These are phyloP conservation scores for Pythium diclinum DNA, from an alignment of 352 stramenopile species.

Conservation along the genomic window DNA sequence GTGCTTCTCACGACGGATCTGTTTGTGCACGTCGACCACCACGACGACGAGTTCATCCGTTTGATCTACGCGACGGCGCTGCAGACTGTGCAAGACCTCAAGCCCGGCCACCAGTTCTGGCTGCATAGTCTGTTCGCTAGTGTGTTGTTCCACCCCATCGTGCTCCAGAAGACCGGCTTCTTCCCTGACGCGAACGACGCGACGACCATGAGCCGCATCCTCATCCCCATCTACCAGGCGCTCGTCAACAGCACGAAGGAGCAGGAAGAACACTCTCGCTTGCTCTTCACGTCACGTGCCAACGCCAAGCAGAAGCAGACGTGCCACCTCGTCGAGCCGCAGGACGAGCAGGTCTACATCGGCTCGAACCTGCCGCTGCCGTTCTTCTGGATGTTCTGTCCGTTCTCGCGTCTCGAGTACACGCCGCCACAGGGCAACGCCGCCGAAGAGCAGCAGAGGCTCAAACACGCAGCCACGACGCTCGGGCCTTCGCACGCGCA, in stretches of 20 bases:
- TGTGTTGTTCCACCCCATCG: constrained; percentile 44
- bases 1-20: constrained; percentile 19
- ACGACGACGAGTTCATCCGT: constrained; percentile 36
- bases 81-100: constrained; percentile 37
- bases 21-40: constrained; percentile 14
- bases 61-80: constrained; percentile 41
- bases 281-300: constrained; percentile 28
- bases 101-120: constrained; percentile 48
- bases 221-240: constrained; percentile 68
- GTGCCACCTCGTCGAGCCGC: constrained; percentile 55
- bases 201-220: constrained; percentile 40
- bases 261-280: constrained; percentile 51
- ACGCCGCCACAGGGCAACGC: constrained; percentile 17
- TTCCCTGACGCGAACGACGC: constrained; percentile 46
- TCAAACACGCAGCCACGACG: constrained; percentile 15
- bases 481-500: constrained; percentile 39
- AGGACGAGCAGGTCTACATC: constrained; percentile 49
- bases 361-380: constrained; percentile 58
- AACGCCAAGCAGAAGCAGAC: constrained; percentile 38
- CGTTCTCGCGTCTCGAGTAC: constrained; percentile 68
- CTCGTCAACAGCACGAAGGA: constrained; percentile 52
- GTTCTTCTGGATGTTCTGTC: constrained; percentile 66
- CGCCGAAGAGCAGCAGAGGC: constrained; percentile 15
- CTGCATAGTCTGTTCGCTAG: constrained; percentile 41
- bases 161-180: constrained; percentile 40